phyloP scores from a whole-genome alignment of 495 filamentous ascomycete species.

The Lasiosphaeris hirsuta region DNA sequence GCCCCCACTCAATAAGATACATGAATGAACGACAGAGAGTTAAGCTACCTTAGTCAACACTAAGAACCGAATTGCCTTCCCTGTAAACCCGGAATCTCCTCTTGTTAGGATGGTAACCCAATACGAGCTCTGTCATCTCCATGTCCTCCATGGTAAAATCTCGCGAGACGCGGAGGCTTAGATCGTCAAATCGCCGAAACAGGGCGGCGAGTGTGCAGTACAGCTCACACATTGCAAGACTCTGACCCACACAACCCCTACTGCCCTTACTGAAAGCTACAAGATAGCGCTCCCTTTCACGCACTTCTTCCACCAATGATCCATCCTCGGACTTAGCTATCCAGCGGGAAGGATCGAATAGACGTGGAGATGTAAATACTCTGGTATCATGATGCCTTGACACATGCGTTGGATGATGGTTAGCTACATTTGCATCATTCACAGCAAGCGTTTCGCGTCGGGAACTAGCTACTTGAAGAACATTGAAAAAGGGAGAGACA shows the following conservation, averaged over 20 bases:
- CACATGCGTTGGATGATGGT: too few species aligned
- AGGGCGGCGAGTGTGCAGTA: constrained; percentile 42
- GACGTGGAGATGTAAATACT: constrained; percentile 37
- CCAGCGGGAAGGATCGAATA: constrained; percentile 48
- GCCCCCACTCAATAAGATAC: too few species aligned
- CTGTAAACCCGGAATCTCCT: too few species aligned
- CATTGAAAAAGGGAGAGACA: too few species aligned
- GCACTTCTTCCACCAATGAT: constrained; percentile 17
- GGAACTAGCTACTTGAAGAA: too few species aligned
- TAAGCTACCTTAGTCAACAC: too few species aligned
- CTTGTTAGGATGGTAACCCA: constrained; percentile 15
- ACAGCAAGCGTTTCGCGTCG: too few species aligned
- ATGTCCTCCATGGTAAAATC: constrained; percentile 10
- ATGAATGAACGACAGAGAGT: too few species aligned
- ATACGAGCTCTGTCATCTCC: constrained; percentile 12
- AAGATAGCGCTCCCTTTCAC: constrained; percentile 36
- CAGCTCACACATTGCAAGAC: constrained; percentile 47
- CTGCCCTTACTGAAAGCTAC: constrained; percentile 45
- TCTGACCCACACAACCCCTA: constrained; percentile 47
- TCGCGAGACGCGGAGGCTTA: background rate
- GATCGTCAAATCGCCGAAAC: constrained; percentile 29
- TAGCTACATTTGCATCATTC: too few species aligned
- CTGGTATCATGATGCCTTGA: constrained; percentile 31
- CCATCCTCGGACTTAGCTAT: constrained; percentile 17
- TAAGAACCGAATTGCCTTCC: too few species aligned